Conservation (phyloP, 2,329 filamentous ascomycete species). For the Colletotrichum plurivorum region DNA sequence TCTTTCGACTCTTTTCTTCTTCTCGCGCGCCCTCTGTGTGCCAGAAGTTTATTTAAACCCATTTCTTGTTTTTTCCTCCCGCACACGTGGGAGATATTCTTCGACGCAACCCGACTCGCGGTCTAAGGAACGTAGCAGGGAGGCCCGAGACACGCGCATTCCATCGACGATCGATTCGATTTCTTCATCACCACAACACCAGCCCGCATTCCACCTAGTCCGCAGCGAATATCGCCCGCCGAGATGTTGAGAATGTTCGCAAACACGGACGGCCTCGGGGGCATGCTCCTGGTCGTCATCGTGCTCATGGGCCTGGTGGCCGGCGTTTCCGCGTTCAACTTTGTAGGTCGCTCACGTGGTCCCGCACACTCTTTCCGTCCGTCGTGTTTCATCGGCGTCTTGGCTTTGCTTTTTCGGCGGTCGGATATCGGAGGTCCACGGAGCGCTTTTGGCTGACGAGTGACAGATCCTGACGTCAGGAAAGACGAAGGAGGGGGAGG, state of each 20-base stretch:
- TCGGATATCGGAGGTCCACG: conserved; percentile 1
- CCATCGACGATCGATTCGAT: background rate
- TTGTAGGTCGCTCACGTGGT: conserved; percentile 25
- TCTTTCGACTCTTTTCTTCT: conserved; percentile 10
- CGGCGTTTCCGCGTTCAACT: conserved; percentile 38
- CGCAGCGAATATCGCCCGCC: background rate
- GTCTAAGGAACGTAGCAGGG: conserved; percentile 11
- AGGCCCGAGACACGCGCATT: conserved; percentile 4
- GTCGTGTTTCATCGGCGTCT: background rate
- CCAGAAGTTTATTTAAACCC: conserved; percentile 8
- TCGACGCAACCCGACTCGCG: background rate
- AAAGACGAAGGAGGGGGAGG: conserved; percentile 26
- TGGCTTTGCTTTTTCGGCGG: background rate
- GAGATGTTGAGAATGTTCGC: conserved; percentile 39
- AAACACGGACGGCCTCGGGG: conserved; percentile 27
- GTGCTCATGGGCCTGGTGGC: conserved; percentile 37
- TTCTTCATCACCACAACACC: background rate
- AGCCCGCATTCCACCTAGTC: background rate
- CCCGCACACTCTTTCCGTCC: background rate
- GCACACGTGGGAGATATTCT: background rate
- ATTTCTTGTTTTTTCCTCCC: conserved; percentile 2
- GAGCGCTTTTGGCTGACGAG: background rate
- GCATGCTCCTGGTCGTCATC: conserved; percentile 33
- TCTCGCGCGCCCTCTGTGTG: background rate
- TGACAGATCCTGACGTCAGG: conserved; percentile 36